Percentiles rank a stretch among this genome's conserved stretches.
phyloP scores from a whole-genome alignment of 129 eudicot species.

The Cynara cardunculus region DNA sequence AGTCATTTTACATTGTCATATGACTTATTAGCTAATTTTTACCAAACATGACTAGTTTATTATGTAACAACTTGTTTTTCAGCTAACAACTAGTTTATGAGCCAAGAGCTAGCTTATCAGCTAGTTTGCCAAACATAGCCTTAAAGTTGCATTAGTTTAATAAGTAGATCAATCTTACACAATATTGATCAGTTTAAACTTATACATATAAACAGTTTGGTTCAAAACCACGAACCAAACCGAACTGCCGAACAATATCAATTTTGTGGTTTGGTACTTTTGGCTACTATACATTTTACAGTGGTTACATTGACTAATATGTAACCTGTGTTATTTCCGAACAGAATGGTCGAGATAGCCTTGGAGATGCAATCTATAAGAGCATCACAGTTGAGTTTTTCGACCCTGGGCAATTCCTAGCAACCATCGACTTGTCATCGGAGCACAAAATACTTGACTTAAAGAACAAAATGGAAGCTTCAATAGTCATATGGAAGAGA shows the following conservation, averaged over 20 bases:
- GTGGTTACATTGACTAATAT: background rate
- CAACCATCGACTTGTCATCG: conserved; percentile 62
- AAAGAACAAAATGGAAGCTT: conserved; percentile 88
- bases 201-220: background rate
- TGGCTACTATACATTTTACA: background rate
- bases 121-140: background rate
- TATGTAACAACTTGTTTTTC: background rate
- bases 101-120: background rate
- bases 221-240: background rate
- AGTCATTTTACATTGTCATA: background rate
- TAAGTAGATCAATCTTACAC: background rate
- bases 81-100: background rate
- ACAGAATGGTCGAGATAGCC: conserved; percentile 75
- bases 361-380: conserved; percentile 64
- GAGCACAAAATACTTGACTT: conserved; percentile 76
- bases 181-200: background rate
- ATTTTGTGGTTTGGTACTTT: background rate
- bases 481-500: conserved; percentile 83
- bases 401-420: conserved; percentile 61
- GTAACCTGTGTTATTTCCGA: background rate
- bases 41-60: background rate
- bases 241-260: background rate
- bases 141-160: background rate
- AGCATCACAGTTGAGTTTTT: conserved; percentile 73
- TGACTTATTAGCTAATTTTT: background rate